Conservation (phyloP, 1,284 basidiomycete species). For the Boletus sp. region DNA sequence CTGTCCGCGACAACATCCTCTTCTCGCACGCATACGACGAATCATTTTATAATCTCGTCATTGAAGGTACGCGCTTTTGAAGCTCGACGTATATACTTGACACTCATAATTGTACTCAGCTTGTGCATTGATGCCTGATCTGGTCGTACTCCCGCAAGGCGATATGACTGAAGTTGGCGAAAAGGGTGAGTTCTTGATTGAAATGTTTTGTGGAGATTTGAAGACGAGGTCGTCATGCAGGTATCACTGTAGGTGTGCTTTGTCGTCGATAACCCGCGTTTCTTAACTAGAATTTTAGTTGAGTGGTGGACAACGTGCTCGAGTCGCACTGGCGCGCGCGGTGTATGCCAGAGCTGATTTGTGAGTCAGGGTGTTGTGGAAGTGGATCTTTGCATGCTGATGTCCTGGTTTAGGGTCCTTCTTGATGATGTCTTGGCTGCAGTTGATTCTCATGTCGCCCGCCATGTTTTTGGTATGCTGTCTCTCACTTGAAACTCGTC, state of each 20-base stretch:
- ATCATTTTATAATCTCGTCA: slow-evolving; percentile 67
- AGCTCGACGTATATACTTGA: background rate
- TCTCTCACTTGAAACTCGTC: background rate
- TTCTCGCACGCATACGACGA: slow-evolving; percentile 89
- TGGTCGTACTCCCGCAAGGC: slow-evolving; percentile 69
- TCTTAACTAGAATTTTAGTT: slow-evolving; percentile 28
- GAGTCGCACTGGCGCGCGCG: slow-evolving; percentile 52
- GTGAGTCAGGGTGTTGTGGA: slow-evolving; percentile 19
- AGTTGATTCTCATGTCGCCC: slow-evolving; percentile 73
- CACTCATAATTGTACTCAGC: slow-evolving; percentile 42
- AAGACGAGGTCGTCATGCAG: slow-evolving; percentile 9
- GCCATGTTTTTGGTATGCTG: slow-evolving; percentile 54
- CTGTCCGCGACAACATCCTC: slow-evolving; percentile 83
- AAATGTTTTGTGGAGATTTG: slow-evolving; percentile 35
- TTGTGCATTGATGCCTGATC: slow-evolving; percentile 81
- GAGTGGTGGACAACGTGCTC: slow-evolving; percentile 59
- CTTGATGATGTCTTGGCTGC: slow-evolving; percentile 45
- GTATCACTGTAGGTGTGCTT: slow-evolving; percentile 28
- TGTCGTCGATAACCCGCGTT: background rate
- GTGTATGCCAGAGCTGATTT: slow-evolving; percentile 53
- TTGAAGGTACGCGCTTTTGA: slow-evolving; percentile 52
- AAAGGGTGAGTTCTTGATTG: slow-evolving; percentile 27
- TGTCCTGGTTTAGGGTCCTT: slow-evolving; percentile 20
- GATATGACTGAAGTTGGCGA: slow-evolving; percentile 76
- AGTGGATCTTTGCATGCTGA: background rate